Evolutionary conservation across 2,329 filamentous ascomycete species (phyloP), one percentile per base, ranked within the genome.

Genomic region (Aspergillus sp.): DNA sequence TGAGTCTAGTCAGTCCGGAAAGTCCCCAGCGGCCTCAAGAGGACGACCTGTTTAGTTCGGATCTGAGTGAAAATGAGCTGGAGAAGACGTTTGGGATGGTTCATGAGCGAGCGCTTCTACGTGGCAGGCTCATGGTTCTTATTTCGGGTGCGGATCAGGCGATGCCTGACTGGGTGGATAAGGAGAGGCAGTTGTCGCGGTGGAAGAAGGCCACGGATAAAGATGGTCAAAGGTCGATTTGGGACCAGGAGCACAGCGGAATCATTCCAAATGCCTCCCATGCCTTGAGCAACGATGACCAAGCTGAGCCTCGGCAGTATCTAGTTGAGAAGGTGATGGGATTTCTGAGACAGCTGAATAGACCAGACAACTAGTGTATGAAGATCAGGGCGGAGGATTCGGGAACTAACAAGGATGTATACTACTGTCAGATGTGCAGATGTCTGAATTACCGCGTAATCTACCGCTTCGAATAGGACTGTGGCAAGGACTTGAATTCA

Each of bases 21-120:
- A 80, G 77, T n/a, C 82, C 82, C 1, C 73, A 78, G 31, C 71
- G 77, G 38, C 78, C 84, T 1, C 88, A 86, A 4, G 88, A 90
- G 54, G 92, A 97, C 66, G 92, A 96, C 65, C 88, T 88, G 66
- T 96, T 96, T 74, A 91, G 88, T 10, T 86, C 84, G 2, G 88
- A 94, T 66, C 72, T 95, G 6, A 69, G 76, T 0, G 79, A 83
- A 32, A 78, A 81, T 17, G 76, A 78, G 23, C 73, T 91, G 2
- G 64, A 70, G 14, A 68, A 65, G 10, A 87, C 86, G 1, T 96
- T 93, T 79, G 81, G 85, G 5, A 75, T 66, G 66, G 67, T 80
- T 13, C 56, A 66, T 5, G 38, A 66, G 41, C 58, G 59, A 9
- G 74, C 71, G 0, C 45, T 78, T 29, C 53, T 78, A 52, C 71